phyloP scores from a whole-genome alignment of 2,329 filamentous ascomycete genomes.

The Alternaria dauci region DNA sequence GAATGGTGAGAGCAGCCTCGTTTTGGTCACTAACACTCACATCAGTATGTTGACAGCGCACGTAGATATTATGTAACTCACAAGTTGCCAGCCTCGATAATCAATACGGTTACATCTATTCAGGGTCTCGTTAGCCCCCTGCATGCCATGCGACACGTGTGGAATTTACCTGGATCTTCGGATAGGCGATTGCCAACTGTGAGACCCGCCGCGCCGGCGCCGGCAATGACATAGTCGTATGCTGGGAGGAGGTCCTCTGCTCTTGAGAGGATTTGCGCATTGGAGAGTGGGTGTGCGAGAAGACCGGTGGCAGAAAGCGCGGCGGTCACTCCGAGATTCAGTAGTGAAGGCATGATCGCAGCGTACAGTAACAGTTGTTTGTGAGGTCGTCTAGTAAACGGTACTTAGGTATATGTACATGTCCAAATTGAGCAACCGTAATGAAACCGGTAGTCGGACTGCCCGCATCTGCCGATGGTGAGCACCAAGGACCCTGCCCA shows the following conservation, averaged over 20 bases:
- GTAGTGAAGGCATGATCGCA: conserved; percentile 19
- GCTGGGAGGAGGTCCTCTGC: conserved; percentile 23
- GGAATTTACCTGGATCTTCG: conserved; percentile 26
- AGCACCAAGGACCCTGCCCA: background rate
- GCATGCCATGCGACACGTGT: background rate
- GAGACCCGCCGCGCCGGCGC: conserved; percentile 37
- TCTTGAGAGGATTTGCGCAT: conserved; percentile 20
- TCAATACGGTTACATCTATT: conserved; percentile 29
- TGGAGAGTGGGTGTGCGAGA: conserved; percentile 29
- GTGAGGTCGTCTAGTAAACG: background rate
- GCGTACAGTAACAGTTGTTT: background rate
- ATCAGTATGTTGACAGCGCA: conserved; percentile 11
- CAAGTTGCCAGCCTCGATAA: conserved; percentile 38
- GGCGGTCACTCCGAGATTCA: conserved; percentile 16
- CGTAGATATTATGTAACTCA: conserved; percentile 5
- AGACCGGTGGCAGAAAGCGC: conserved; percentile 22
- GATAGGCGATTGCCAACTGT: conserved; percentile 42
- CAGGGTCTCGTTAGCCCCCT: background rate
- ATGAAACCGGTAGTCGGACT: conserved; percentile 2
- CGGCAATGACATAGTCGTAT: conserved; percentile 42
- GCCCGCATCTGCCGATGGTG: conserved; percentile 10
- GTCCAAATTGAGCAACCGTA: background rate
- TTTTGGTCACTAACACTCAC: conserved; percentile 24
- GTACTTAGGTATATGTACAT: conserved; percentile 6
- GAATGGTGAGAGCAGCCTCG: conserved; percentile 34